Conservation (phyloP, 2,329 filamentous ascomycete species). For the Rugonectria rugulosa region DNA sequence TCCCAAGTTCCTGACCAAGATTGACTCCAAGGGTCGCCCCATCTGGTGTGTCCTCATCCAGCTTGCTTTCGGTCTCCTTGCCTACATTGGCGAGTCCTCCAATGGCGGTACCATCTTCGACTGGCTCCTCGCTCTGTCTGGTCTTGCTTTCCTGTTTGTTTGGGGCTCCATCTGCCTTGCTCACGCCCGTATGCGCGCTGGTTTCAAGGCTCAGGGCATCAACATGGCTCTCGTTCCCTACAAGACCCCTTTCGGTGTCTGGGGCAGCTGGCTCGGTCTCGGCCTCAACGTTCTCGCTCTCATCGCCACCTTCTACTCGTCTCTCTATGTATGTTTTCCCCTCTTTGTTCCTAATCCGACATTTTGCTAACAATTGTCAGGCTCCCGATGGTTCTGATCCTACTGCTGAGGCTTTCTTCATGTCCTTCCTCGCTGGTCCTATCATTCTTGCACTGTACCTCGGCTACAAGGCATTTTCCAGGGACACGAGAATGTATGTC, state of each 20-base stretch:
- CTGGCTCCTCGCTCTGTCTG: conserved; percentile 81
- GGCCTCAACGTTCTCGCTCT: conserved; percentile 78
- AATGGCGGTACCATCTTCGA: conserved; percentile 71
- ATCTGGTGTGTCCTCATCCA: conserved; percentile 75
- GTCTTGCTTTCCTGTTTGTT: conserved; percentile 79
- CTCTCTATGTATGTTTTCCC: conserved; percentile 28
- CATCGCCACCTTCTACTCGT: conserved; percentile 86
- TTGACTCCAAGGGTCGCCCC: conserved; percentile 83
- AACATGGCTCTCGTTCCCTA: conserved; percentile 80
- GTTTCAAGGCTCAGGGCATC: conserved; percentile 74
- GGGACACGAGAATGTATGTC: conserved; percentile 66
- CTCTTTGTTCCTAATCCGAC: no score
- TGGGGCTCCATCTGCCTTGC: conserved; percentile 86
- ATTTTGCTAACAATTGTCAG: background rate
- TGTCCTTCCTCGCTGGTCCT: conserved; percentile 73
- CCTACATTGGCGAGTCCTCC: conserved; percentile 74
- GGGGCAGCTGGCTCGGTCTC: conserved; percentile 85
- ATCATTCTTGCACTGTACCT: conserved; percentile 74
- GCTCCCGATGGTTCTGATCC: conserved; percentile 69
- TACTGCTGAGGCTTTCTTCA: conserved; percentile 73
- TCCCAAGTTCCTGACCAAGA: conserved; percentile 78
- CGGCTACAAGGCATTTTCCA: conserved; percentile 77
- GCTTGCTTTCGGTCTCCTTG: conserved; percentile 73
- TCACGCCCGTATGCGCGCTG: conserved; percentile 88
- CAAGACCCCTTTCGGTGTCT: conserved; percentile 76